Evolutionary conservation across 495 filamentous ascomycete species (phyloP).

Genomic region (Xylaria longipes): DNA sequence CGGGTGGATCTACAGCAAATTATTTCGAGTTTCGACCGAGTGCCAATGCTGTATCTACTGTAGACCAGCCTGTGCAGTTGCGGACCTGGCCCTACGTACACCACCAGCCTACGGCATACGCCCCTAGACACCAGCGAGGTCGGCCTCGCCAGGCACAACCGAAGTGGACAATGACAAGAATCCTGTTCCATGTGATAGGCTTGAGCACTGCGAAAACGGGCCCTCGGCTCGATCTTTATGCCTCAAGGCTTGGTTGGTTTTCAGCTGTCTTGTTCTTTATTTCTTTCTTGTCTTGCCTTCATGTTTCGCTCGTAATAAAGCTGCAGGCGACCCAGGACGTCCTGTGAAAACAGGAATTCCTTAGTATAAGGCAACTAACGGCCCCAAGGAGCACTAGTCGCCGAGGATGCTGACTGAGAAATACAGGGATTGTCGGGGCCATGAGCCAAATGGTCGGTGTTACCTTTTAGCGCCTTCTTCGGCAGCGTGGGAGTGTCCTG

Average conservation of each 20-base stretch:
- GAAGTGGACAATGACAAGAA: background rate
- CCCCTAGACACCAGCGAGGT: conserved; percentile 1
- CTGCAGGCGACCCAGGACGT: background rate
- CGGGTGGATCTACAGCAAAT: conserved; percentile 9
- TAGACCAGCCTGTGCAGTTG: background rate
- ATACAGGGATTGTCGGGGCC: conserved; percentile 7
- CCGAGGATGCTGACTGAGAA: conserved; percentile 15
- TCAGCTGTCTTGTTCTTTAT: background rate
- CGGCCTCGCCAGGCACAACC: background rate
- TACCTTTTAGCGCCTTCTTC: background rate
- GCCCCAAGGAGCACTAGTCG: conserved; percentile 17
- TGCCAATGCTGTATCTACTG: background rate
- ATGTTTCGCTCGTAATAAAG: no score
- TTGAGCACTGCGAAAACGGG: conserved; percentile 9
- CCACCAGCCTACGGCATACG: background rate
- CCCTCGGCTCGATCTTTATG: background rate
- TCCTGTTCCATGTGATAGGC: background rate
- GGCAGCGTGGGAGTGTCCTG: background rate
- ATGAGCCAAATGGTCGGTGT: conserved; percentile 8
- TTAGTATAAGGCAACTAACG: background rate
- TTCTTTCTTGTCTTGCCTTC: no score
- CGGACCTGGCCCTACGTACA: background rate
- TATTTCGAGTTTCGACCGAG: background rate
- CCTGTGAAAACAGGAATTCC: background rate
- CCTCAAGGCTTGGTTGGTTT: background rate